Base-by-base conservation (phyloP, 2,329 filamentous ascomycete species). In the Cercospora zeina region DNA sequence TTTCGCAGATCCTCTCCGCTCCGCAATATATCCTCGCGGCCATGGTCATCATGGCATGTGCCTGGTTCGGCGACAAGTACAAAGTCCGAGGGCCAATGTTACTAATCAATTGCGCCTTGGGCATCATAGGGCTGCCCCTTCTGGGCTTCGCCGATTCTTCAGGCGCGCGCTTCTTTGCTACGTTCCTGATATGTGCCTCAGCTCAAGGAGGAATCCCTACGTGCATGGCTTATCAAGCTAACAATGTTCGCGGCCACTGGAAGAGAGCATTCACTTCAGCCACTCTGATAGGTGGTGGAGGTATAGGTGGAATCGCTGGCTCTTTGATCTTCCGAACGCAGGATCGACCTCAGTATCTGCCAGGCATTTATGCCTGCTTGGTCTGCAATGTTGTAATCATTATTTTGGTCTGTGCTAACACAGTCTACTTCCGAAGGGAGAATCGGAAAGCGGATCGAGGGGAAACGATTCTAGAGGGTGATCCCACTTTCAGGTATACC, bases 221-320 rank as follows among this genome's bases (percentile, higher is more conserved):
- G 0, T 80, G 83, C 49, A 85, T 95, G 80, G 83, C 89, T 0
- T 93, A 90, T 77, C 89, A 92, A 78, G 89, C 89, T 39, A 93
- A 93, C 76, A 95, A 93, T 75, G 87, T 95, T 6, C 57, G 64
- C 13, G 62, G 64, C 6, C 62, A 66, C 42, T 61, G 54, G 19
- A 66, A 66, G 60, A 42, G 64, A 49, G 55, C 62, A 9, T 58
- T 66, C 8, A 63, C 62, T 1, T 62, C 64, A 14, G 64, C 64
- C 8, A 62, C 64, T 30, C 60, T 61, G 36, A 65, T 66, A 5
- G 62, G 45, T 13, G 42, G 64, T 10, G 59, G 59, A 21, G 64
- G 60, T 0, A 58, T 66, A 13, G 58, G 57, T 7, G 64, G 64
- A 1, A 61, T 66, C 5, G 64, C 64, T 27, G 64, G 62, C 6